Evolutionary conservation across 352 stramenopile species (phyloP), one percentile per base, ranked within the genome.

Genomic region (Phytopythium kandeliae): DNA sequence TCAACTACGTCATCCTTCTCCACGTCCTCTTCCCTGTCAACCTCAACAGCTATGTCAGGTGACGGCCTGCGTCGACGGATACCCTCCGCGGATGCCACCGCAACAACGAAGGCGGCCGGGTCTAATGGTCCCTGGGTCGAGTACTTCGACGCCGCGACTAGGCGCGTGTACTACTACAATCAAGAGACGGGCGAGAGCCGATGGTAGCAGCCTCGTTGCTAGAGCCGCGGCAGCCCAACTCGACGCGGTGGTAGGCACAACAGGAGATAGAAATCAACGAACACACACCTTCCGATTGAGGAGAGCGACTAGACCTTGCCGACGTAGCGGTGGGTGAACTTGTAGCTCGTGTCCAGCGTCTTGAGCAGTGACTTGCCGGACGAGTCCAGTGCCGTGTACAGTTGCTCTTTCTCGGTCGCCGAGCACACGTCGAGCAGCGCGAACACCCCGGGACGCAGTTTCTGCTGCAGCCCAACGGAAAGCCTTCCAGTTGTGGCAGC

Each of bases 301-400:
- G 33, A 19, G 17, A 5, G 24, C 49, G 25, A 31, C 28, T 87
- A 95, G 21, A 95, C 80, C 62, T 95, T 95, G 64, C 81, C 84
- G 16, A 69, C 81, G 61, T 89, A 95, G 44, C 83, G 79, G 71
- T 95, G 72, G 21, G 76, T 89, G 52, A 90, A 76, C 61, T 92
- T 95, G 77, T 90, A 95, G 54, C 63, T 88, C 15, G 65, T 85
- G 57, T 95, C 84, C 49, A 95, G 65, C 31, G 69, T 80, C 68
- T 92, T 92, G 58, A 95, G 78, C 54, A 95, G 57, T 47, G 81
- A 87, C 59, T 92, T 95, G 65, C 81, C 84, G 2, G 79, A 83
- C 15, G 81, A 71, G 54, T 95, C 82, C 17, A 95, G 69, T 26
- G 79, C 76, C 12, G 74, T 78, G 54, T 86, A 95, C 8, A 95